Evolutionary conservation across 768 basidiomycete species (phyloP).

Genomic region (Lactarius hengduanensis): DNA sequence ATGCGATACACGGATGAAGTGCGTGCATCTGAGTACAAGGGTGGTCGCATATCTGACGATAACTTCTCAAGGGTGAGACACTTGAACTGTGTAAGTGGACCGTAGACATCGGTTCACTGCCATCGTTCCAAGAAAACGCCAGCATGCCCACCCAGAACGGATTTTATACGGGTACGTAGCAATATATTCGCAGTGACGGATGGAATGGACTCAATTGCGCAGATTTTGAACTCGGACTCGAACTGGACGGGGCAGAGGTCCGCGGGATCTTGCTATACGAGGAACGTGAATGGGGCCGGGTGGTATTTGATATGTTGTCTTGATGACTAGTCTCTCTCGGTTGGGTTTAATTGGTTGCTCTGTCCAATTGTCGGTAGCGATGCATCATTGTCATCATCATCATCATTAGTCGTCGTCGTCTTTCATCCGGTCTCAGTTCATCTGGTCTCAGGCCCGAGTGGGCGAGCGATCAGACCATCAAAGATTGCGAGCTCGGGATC

Average conservation of each 20-base stretch:
- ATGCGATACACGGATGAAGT: conserved; percentile 85
- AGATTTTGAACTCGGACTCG: conserved; percentile 85
- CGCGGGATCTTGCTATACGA: conserved; percentile 75
- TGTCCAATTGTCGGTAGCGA: background rate
- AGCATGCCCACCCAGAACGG: conserved; percentile 53
- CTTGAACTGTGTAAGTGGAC: conserved; percentile 83
- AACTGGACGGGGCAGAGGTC: conserved; percentile 84
- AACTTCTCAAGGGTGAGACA: conserved; percentile 53
- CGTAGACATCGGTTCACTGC: conserved; percentile 74
- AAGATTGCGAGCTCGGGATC: background rate
- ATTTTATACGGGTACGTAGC: conserved; percentile 71
- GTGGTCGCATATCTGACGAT: conserved; percentile 6
- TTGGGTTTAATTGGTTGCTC: conserved; percentile 16
- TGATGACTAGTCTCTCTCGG: conserved; percentile 29
- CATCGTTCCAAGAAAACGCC: conserved; percentile 74
- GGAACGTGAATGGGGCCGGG: conserved; percentile 79
- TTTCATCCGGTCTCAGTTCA: background rate
- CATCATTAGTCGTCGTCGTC: background rate
- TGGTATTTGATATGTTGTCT: conserved; percentile 54
- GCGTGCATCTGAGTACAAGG: conserved; percentile 23
- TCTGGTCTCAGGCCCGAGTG: background rate
- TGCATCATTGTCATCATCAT: background rate
- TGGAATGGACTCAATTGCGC: background rate
- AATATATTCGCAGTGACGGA: background rate
- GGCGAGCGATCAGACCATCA: background rate